A percentile compares a stretch with the other conserved stretches of the same genome.
These are phyloP conservation scores for Cudoniella acicularis DNA, from an alignment of 495 filamentous ascomycete species.

Conservation along the genomic window DNA sequence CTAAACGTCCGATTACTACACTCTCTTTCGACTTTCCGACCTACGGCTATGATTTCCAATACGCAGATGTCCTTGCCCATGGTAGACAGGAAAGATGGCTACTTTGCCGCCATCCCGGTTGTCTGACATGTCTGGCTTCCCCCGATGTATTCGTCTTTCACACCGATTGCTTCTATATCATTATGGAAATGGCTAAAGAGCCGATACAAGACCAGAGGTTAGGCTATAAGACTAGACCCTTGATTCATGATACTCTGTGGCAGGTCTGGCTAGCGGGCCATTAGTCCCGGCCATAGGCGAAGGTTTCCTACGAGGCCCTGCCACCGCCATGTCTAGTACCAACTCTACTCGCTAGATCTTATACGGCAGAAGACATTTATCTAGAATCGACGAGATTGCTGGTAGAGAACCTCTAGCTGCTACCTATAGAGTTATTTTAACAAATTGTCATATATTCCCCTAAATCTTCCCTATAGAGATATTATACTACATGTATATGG, in stretches of 20 bases:
- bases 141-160: background rate
- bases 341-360: background rate
- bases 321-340: background rate
- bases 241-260: background rate
- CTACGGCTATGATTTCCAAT: background rate
- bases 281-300: background rate
- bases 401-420: background rate
- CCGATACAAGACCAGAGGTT: background rate
- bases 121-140: background rate
- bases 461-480: background rate
- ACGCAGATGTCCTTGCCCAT: background rate
- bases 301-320: background rate
- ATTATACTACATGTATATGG: background rate
- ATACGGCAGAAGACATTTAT: too few species aligned
- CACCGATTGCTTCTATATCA: background rate
- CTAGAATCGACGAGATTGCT: too few species aligned
- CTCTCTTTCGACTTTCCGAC: background rate
- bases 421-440: background rate
- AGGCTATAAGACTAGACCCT: background rate
- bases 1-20: background rate
- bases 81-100: background rate
- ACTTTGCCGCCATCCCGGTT: background rate
- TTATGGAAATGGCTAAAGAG: background rate
- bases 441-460: background rate
- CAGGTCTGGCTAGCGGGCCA: background rate